These are phyloP conservation scores for Trametes elegans DNA, from an alignment of 768 basidiomycete genomes.

Conservation along the genomic window DNA sequence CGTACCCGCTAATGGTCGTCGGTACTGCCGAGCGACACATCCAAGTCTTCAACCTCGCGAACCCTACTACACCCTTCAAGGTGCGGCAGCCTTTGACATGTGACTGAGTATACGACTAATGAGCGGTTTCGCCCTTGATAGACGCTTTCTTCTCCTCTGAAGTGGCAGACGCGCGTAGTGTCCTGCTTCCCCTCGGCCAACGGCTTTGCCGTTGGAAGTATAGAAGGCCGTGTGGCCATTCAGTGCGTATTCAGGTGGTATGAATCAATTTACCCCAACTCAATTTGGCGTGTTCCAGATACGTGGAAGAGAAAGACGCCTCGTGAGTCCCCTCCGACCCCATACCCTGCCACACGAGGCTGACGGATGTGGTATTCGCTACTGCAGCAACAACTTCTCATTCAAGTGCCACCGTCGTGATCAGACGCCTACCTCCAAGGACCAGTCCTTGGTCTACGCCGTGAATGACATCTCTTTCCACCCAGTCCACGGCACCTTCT, in stretches of 20 bases:
- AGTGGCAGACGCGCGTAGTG: slow-evolving; percentile 89
- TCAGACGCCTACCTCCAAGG: slow-evolving; percentile 32
- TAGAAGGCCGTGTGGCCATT: slow-evolving; percentile 91
- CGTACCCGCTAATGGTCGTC: slow-evolving; percentile 83
- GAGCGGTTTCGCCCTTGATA: slow-evolving; percentile 36
- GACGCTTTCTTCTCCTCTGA: slow-evolving; percentile 83
- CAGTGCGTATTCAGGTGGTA: slow-evolving; percentile 58
- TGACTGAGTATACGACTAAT: not conserved
- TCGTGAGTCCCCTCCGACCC: slow-evolving; percentile 39
- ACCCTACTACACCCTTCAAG: slow-evolving; percentile 78
- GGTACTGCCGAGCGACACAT: slow-evolving; percentile 93
- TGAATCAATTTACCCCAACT: not conserved
- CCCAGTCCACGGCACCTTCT: slow-evolving; percentile 52
- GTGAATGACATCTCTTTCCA: slow-evolving; percentile 61
- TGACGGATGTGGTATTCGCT: not conserved
- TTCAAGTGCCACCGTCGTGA: slow-evolving; percentile 53
- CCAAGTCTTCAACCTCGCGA: slow-evolving; percentile 83
- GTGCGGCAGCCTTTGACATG: slow-evolving; percentile 32
- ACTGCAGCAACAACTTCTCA: slow-evolving; percentile 50
- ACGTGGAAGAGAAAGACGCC: slow-evolving; percentile 81
- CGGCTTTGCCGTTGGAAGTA: slow-evolving; percentile 82
- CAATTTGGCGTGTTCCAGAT: slow-evolving; percentile 42
- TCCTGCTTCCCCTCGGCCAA: slow-evolving; percentile 78
- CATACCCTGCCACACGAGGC: not conserved
- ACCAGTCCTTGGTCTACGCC: slow-evolving; percentile 48